phyloP scores from a whole-genome alignment of 2,329 filamentous ascomycete genomes.

The Achaetomium macrosporum region DNA sequence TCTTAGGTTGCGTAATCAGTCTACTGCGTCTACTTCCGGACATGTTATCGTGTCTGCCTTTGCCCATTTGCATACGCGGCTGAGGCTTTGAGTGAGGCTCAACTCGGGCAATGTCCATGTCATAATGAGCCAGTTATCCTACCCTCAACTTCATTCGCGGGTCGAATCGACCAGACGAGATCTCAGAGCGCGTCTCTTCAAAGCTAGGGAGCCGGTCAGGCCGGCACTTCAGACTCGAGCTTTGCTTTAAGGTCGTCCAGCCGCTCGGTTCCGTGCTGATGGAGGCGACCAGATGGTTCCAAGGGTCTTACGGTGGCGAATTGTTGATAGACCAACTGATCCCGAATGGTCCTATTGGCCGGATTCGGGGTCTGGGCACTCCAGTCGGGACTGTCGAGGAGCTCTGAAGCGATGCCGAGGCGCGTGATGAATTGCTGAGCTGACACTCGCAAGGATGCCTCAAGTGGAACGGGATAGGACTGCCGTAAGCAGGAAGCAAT shows the following conservation, averaged over 20 bases:
- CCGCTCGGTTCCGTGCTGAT: too few species aligned
- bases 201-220: too few species aligned
- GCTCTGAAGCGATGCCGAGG: not conserved
- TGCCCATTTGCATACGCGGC: not conserved
- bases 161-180: too few species aligned
- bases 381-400: not conserved
- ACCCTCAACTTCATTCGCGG: not conserved
- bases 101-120: not conserved
- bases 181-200: too few species aligned
- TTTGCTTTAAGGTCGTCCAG: too few species aligned
- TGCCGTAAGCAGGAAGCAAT: too few species aligned
- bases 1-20: constrained; percentile 2
- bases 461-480: not conserved
- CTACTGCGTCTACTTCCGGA: not conserved
- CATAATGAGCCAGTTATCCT: not conserved
- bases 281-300: too few species aligned
- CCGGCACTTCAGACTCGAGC: too few species aligned
- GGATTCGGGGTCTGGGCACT: not conserved
- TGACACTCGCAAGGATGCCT: not conserved
- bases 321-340: not conserved
- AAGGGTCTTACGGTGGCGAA: too few species aligned
- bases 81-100: not conserved
- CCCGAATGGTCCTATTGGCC: not conserved
- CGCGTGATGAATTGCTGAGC: not conserved
- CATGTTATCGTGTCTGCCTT: not conserved